Evolutionary conservation across 139 green algal species (phyloP).

Genomic region (Nannochloris sp.): DNA sequence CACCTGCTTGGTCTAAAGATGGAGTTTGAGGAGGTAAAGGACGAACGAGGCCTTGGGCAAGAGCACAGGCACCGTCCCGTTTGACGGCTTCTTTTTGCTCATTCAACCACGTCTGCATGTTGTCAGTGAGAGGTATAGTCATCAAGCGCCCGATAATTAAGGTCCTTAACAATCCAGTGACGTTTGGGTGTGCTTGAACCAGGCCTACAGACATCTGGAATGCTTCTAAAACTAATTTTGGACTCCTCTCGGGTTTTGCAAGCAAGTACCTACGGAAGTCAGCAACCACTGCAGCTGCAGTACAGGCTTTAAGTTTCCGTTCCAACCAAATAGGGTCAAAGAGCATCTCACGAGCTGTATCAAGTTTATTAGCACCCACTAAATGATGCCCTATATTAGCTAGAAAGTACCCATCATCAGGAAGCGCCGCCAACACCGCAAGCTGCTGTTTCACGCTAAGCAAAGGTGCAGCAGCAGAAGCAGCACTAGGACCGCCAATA

Average conservation of each 20-base stretch:
- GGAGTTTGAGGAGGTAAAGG: constrained; percentile 50
- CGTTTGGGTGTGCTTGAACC: constrained; percentile 46
- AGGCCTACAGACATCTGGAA: constrained; percentile 70
- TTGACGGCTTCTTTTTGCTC: constrained; percentile 3
- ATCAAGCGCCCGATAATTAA: constrained; percentile 71
- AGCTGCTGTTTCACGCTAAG: too few relatives aligned
- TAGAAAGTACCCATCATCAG: constrained; percentile 56
- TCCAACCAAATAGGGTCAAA: constrained; percentile 64
- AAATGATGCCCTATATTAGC: constrained; percentile 64
- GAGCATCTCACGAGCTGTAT: constrained; percentile 41
- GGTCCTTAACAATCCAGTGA: constrained; percentile 53
- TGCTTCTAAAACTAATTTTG: constrained; percentile 55
- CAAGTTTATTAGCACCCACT: constrained; percentile 27
- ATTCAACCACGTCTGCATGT: constrained; percentile 7
- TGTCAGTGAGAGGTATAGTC: constrained; percentile 24
- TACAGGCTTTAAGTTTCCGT: constrained; percentile 64
- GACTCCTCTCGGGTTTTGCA: constrained; percentile 11
- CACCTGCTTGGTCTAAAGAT: constrained; percentile 70
- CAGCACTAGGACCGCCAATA: too few relatives aligned
- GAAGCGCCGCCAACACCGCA: not conserved
- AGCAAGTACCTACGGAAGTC: constrained; percentile 64
- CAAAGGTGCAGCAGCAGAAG: too few relatives aligned
- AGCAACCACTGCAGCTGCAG: constrained; percentile 46
- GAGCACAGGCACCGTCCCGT: not conserved
- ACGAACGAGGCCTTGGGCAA: not conserved